Percentiles rank a stretch among this genome's conserved stretches.
Conservation (phyloP, 129 eudicot genomes). For the Mikania micrantha region DNA sequence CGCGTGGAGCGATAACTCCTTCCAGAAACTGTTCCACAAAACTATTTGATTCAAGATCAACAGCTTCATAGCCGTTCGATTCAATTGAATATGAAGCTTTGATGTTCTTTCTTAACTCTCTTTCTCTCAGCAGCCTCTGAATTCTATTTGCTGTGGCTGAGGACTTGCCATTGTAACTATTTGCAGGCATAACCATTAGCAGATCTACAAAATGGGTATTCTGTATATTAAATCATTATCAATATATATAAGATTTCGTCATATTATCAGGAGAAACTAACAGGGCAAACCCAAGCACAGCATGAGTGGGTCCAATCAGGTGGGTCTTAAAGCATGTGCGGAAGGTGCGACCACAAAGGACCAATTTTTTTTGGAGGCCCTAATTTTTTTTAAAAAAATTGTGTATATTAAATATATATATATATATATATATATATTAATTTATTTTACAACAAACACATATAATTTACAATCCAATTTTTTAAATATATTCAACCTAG, state of each 20-base stretch:
- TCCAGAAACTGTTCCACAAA: constrained; percentile 45
- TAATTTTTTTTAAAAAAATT: too few relatives aligned
- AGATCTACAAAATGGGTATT: constrained; percentile 23
- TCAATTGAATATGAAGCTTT: constrained; percentile 38
- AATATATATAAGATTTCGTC: constrained; percentile 1
- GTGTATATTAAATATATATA: too few relatives aligned
- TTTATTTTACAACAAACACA: too few relatives aligned
- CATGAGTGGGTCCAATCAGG: not conserved
- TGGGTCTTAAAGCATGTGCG: too few relatives aligned
- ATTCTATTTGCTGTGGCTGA: constrained; percentile 39
- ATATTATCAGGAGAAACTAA: not conserved
- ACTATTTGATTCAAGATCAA: constrained; percentile 36
- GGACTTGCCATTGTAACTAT: constrained; percentile 44
- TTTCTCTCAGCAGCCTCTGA: constrained; percentile 59
- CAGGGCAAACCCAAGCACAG: not conserved
- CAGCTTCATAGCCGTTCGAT: constrained; percentile 20
- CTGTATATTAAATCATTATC: constrained; percentile 36
- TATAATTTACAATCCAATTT: too few relatives aligned
- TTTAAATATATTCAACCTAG: too few relatives aligned
- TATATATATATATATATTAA: too few relatives aligned
- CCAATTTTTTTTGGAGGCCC: too few relatives aligned
- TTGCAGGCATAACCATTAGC: constrained; percentile 61
- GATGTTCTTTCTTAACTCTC: constrained; percentile 49
- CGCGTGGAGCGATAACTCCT: constrained; percentile 59
- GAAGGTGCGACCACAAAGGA: too few relatives aligned